Evolutionary conservation across 257 asterid genomes (phyloP), one percentile per base, ranked within the genome.

Genomic region (Nicotiana otophora): DNA sequence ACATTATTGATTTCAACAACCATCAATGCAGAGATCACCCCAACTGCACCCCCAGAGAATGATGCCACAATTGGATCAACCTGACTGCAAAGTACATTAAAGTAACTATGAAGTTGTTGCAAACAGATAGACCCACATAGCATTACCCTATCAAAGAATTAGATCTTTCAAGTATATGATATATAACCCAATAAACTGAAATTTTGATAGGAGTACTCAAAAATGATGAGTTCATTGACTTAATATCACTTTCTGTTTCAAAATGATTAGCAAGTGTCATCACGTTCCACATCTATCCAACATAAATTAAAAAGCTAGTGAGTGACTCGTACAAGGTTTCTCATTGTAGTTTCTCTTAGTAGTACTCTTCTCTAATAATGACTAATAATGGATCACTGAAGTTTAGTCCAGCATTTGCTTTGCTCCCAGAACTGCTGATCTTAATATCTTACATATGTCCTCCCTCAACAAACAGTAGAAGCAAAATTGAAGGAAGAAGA

Each of bases 21-120:
- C 98, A 96, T 96, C 93, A 96, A 88, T 33, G 99, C 97, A 63
- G 99, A 93, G 83, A 96, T 93, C 66, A 96, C 99, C 84, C 98
- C 98, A 81, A 96, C 97, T 84, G 98, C 98, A 79, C 98, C 99
- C 65, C 99, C 99, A 31, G 98, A 92, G 89, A 96, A 94, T 64
- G 99, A 96, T 12, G 99, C 98, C 85, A 96, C 99, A 75, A 96
- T 94, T 42, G 98, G 99, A 88, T 96, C 99, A 84, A 96, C 98
- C 87, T 92, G 86, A 89, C 98, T 96, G 85, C 80, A 86, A 28
- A 7, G 42, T 39, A 42, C 57, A 80, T 62, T 60, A 36, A 60
- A 2, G 31, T 60, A 68, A 62, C 61, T 61, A 9, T 39, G 26
- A 62, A 62, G 7, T 34, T 34, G 55, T 62, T n/a, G 60, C 39